phyloP scores from a whole-genome alignment of 108 stramenopile genomes.

The Craspedostauros australis region DNA sequence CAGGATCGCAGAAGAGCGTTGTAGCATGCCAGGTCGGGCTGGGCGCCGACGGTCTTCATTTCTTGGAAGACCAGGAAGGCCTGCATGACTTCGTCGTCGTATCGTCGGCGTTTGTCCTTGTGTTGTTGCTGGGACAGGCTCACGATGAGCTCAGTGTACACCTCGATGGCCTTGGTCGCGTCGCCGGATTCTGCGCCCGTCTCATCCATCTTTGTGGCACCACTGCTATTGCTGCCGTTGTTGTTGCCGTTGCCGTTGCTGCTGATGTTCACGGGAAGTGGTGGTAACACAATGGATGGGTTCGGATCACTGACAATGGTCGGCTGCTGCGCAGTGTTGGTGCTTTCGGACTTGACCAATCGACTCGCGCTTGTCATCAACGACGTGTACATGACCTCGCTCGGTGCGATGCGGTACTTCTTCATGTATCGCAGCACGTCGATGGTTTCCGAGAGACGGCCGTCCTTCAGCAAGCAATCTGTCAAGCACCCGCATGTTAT shows the following conservation, averaged over 20 bases:
- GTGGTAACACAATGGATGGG: conserved; percentile 8
- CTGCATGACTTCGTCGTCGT: conserved; percentile 21
- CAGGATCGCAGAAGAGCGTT: conserved; percentile 75
- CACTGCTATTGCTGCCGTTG: neutral
- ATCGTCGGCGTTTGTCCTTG: neutral
- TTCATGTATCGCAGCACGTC: conserved; percentile 83
- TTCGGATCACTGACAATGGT: too few relatives aligned
- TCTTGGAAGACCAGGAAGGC: conserved; percentile 80
- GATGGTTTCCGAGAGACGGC: conserved; percentile 47
- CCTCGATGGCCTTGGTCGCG: conserved; percentile 52
- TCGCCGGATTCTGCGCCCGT: neutral
- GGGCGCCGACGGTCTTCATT: conserved; percentile 62
- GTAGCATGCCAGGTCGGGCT: conserved; percentile 78
- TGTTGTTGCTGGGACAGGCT: conserved; percentile 16
- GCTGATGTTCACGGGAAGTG: conserved; percentile 6
- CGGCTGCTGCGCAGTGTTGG: conserved; percentile 4
- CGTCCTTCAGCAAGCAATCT: conserved; percentile 59
- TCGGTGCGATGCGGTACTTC: conserved; percentile 49
- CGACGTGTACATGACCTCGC: conserved; percentile 83
- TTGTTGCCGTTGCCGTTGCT: neutral
- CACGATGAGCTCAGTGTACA: conserved; percentile 73
- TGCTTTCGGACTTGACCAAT: conserved; percentile 49
- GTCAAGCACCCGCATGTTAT: conserved; percentile 72
- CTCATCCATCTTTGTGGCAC: neutral
- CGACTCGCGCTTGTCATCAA: conserved; percentile 63